phyloP scores from a whole-genome alignment of 306 rosid genomes.

The Quercus robur region DNA sequence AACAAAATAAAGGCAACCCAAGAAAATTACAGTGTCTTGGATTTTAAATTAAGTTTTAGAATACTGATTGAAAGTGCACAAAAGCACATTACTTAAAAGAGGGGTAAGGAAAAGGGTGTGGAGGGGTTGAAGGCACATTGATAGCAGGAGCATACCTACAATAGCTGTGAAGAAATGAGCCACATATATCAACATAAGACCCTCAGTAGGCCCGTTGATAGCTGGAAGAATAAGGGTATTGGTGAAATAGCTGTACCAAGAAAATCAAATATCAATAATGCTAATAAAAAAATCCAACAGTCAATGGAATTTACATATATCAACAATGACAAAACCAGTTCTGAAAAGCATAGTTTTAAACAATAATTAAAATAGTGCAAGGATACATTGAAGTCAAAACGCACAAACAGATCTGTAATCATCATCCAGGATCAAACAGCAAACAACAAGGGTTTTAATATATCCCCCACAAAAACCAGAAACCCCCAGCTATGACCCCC shows the following conservation, averaged over 20 bases:
- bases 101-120: no score
- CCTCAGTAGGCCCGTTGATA: constrained; percentile 96
- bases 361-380: neutral
- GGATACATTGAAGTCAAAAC: neutral
- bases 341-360: constrained; percentile 4
- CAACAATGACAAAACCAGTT: neutral
- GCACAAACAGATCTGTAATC: neutral
- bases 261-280: constrained; percentile 23
- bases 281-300: neutral
- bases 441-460: neutral
- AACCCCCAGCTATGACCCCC: neutral
- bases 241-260: constrained; percentile 78
- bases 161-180: constrained; percentile 75
- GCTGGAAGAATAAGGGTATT: constrained; percentile 85
- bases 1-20: neutral
- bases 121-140: neutral
- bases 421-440: constrained; percentile 13
- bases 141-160: constrained; percentile 63
- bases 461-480: neutral
- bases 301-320: neutral
- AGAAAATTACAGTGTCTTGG: neutral
- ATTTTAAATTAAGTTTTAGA: constrained; percentile 4
- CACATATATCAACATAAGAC: constrained; percentile 77
- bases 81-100: neutral
- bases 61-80: neutral